Percentiles rank a stretch among this genome's conserved stretches.
phyloP scores from a whole-genome alignment of 441 rosid genomes.

The Gossypium schwendimanii region DNA sequence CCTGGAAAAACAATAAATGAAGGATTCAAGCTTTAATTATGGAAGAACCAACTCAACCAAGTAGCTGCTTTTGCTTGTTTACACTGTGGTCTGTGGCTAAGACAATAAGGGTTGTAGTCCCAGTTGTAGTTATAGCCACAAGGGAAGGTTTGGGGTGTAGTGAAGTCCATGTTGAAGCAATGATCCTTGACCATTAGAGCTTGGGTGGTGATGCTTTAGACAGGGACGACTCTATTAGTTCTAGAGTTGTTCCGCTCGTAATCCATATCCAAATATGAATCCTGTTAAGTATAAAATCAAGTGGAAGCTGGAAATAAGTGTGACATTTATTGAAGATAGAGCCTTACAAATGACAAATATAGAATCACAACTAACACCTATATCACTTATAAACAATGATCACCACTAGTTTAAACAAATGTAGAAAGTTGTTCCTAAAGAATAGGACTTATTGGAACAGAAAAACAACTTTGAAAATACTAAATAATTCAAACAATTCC shows the following conservation, averaged over 20 bases:
- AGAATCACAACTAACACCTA: too few relatives aligned
- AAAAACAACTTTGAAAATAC: too few relatives aligned
- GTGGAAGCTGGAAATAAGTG: too few relatives aligned
- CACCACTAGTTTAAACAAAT: too few relatives aligned
- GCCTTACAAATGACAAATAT: too few relatives aligned
- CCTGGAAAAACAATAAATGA: slow-evolving; percentile 27
- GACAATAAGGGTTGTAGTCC: slow-evolving; percentile 35
- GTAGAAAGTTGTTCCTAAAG: too few relatives aligned
- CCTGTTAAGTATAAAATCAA: too few relatives aligned
- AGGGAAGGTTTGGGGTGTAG: slow-evolving; percentile 35
- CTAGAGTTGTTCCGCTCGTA: slow-evolving; percentile 68
- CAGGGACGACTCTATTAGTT: slow-evolving; percentile 75
- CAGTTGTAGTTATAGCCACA: neutral
- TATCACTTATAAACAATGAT: too few relatives aligned
- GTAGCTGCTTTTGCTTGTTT: slow-evolving; percentile 29
- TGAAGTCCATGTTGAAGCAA: slow-evolving; percentile 52
- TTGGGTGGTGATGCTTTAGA: slow-evolving; percentile 31
- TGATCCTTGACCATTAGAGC: slow-evolving; percentile 37
- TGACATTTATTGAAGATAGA: too few relatives aligned
- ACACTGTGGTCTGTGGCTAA: slow-evolving; percentile 44
- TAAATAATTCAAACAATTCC: too few relatives aligned
- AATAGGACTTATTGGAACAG: too few relatives aligned
- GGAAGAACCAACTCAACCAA: neutral
- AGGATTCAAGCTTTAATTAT: neutral
- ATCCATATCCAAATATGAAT: slow-evolving; percentile 69